phyloP scores from a whole-genome alignment of 257 asterid genomes.

The Nicotiana otophora region DNA sequence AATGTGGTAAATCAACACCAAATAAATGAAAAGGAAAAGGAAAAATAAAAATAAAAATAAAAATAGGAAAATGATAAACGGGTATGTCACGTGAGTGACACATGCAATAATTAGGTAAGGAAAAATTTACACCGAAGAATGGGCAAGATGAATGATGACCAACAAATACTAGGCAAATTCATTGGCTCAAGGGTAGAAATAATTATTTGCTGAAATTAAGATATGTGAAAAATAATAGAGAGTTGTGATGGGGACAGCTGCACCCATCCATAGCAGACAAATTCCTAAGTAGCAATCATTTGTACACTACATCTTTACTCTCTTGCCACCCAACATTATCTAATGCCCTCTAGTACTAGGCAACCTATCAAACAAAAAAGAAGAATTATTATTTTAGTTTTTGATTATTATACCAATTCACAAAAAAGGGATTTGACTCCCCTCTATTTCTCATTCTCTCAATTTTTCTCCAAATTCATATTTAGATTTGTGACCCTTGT shows the following conservation, averaged over 20 bases:
- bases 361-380: no score
- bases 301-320: background rate
- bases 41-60: background rate
- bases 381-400: no score
- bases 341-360: no score
- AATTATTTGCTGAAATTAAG: background rate
- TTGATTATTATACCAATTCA: no score
- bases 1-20: background rate
- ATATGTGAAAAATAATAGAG: background rate
- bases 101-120: slow-evolving; percentile 2
- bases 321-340: no score
- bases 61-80: background rate
- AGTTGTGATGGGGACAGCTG: slow-evolving; percentile 11
- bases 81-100: slow-evolving; percentile 1
- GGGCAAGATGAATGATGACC: background rate
- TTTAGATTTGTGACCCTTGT: no score
- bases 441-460: no score
- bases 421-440: no score
- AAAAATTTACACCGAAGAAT: background rate
- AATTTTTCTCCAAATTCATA: no score
- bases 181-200: background rate
- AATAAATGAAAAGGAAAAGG: background rate
- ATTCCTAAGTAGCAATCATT: slow-evolving; percentile 16
- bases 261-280: slow-evolving; percentile 20
- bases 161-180: no score